phyloP scores from a whole-genome alignment of 1,284 basidiomycete genomes.

The Marasmius tenuissimus region DNA sequence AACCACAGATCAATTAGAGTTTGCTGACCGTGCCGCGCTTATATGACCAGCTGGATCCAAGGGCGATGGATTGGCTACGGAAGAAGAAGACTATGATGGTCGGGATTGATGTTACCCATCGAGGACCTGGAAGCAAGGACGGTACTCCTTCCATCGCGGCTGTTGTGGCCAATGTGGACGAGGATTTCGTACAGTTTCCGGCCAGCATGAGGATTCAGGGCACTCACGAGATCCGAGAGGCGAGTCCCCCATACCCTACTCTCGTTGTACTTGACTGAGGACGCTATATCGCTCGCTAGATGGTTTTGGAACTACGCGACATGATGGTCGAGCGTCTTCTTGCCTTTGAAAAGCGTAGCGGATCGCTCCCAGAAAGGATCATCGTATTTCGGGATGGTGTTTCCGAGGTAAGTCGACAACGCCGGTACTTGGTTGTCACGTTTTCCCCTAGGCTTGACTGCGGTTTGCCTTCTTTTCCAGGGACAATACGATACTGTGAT shows the following conservation, averaged over 20 bases:
- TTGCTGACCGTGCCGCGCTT: neutral
- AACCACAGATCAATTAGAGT: neutral
- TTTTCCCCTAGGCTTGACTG: constrained; percentile 1
- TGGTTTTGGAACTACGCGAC: constrained; percentile 59
- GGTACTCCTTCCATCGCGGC: constrained; percentile 78
- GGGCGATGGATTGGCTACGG: constrained; percentile 61
- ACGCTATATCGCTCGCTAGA: constrained; percentile 37
- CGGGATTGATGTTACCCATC: constrained; percentile 80
- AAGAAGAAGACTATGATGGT: constrained; percentile 75
- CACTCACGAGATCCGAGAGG: constrained; percentile 57
- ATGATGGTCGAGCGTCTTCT: constrained; percentile 73
- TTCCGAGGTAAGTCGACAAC: constrained; percentile 54
- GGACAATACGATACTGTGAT: constrained; percentile 68
- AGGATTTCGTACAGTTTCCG: constrained; percentile 68
- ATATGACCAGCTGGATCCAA: constrained; percentile 44
- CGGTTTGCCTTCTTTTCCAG: constrained; percentile 31
- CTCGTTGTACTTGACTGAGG: neutral
- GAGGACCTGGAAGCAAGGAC: constrained; percentile 50
- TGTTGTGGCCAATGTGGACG: constrained; percentile 72
- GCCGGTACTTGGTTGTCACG: neutral
- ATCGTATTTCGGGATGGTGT: constrained; percentile 77
- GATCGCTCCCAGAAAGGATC: constrained; percentile 57
- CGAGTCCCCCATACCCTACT: constrained; percentile 23
- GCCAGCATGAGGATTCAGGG: constrained; percentile 64
- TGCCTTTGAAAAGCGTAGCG: constrained; percentile 54